A percentile compares a stretch with the other conserved stretches of the same genome.
Conservation (phyloP, 2,329 filamentous ascomycete species). For the Fusarium sp. region DNA sequence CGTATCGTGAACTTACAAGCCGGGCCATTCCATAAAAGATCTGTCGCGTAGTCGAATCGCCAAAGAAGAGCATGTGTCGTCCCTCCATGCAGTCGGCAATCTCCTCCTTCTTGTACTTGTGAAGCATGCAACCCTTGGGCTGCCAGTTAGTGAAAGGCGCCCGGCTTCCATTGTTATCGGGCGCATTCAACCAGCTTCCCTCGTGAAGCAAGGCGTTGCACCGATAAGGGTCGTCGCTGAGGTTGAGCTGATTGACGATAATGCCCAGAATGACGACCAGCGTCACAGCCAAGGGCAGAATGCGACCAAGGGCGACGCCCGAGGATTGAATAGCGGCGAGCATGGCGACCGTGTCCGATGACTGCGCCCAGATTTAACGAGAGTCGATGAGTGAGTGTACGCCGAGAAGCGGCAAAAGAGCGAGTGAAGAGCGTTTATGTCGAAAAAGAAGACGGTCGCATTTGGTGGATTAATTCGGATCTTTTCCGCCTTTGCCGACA, state of each 20-base stretch:
- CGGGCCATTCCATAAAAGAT: constrained; percentile 65
- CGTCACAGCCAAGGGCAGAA: constrained; percentile 34
- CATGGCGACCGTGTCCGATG: constrained; percentile 7
- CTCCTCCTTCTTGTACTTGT: constrained; percentile 64
- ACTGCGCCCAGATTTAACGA: background rate
- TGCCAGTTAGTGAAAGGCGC: constrained; percentile 65
- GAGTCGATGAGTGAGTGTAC: background rate
- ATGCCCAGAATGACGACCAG: constrained; percentile 40
- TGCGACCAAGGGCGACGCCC: constrained; percentile 30
- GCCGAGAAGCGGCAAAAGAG: background rate
- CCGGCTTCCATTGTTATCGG: constrained; percentile 45
- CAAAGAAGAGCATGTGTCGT: constrained; percentile 66
- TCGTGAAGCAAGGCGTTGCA: constrained; percentile 63
- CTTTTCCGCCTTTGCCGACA: background rate
- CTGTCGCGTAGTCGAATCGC: constrained; percentile 70
- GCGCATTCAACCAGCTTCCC: constrained; percentile 61
- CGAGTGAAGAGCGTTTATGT: background rate
- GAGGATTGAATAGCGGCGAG: constrained; percentile 19
- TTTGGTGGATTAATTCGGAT: background rate
- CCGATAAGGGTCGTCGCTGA: constrained; percentile 60
- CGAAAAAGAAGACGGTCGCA: background rate
- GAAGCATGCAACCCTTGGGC: constrained; percentile 68
- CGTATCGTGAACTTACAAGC: constrained; percentile 38
- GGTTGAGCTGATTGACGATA: constrained; percentile 28
- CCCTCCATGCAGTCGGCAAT: constrained; percentile 64